A percentile compares a stretch with the other conserved stretches of the same genome.
Conservation (phyloP, 257 asterid genomes). For the Lantana camara region DNA sequence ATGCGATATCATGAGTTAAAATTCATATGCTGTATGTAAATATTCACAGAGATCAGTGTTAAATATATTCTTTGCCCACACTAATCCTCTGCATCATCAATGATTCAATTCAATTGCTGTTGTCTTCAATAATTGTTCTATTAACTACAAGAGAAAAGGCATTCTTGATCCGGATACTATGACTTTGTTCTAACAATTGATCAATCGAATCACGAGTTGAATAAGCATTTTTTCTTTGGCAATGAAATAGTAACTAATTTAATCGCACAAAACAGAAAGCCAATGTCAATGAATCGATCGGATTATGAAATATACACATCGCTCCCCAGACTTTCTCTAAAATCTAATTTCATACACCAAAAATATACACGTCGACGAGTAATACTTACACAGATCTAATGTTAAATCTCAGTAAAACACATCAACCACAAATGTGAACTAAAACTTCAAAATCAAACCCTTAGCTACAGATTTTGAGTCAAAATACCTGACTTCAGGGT, state of each 20-base stretch:
- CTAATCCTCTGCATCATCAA: too few species aligned
- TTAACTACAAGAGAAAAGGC: background rate
- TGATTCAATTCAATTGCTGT: too few species aligned
- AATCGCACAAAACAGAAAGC: too few species aligned
- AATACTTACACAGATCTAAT: slow-evolving; percentile 23
- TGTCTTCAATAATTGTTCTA: too few species aligned
- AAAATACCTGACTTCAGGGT: slow-evolving; percentile 92
- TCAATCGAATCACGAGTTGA: too few species aligned
- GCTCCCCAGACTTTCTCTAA: too few species aligned
- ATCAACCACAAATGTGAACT: background rate
- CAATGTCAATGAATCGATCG: background rate
- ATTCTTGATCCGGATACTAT: background rate
- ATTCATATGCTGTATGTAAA: background rate
- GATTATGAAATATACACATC: background rate
- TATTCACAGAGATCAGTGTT: too few species aligned
- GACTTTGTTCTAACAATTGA: too few species aligned
- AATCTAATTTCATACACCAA: too few species aligned
- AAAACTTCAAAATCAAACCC: background rate
- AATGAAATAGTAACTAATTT: too few species aligned
- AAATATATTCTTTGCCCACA: too few species aligned
- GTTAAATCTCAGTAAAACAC: background rate
- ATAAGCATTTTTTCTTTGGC: too few species aligned
- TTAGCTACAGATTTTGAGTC: background rate
- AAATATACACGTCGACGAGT: slow-evolving; percentile 6
- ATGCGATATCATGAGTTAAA: slow-evolving; percentile 12